A percentile compares a stretch with the other conserved stretches of the same genome.
These are phyloP conservation scores for Suhomyces wounanorum DNA, from an alignment of 1,139 yeast genomes.

Conservation along the genomic window DNA sequence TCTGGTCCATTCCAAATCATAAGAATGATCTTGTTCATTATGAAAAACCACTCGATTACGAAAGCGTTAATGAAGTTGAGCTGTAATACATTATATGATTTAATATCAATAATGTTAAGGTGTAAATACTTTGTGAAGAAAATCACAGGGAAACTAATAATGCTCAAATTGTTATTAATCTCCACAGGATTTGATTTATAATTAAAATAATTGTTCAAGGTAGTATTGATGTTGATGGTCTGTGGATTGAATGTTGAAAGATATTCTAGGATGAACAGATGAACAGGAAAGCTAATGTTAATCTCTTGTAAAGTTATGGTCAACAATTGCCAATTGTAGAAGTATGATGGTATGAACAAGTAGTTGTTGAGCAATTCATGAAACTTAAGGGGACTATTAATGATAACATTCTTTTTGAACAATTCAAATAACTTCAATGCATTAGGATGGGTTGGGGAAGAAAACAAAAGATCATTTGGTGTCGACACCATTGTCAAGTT, in stretches of 20 bases:
- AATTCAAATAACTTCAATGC: constrained; percentile 30
- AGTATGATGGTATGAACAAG: constrained; percentile 38
- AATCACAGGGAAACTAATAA: constrained; percentile 47
- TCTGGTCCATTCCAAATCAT: constrained; percentile 20
- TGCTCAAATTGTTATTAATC: constrained; percentile 25
- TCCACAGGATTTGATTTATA: constrained; percentile 23
- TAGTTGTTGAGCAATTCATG: constrained; percentile 47
- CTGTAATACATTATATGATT: constrained; percentile 17
- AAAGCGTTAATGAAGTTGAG: constrained; percentile 20
- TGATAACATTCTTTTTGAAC: constrained; percentile 44
- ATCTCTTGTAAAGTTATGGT: constrained; percentile 41
- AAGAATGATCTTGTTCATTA: constrained; percentile 35
- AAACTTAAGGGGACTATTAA: constrained; percentile 47
- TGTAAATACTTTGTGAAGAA: constrained; percentile 36
- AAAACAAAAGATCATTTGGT: constrained; percentile 8
- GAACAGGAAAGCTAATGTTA: constrained; percentile 17
- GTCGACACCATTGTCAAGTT: constrained; percentile 11
- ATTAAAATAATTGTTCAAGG: constrained; percentile 17
- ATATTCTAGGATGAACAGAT: constrained; percentile 13
- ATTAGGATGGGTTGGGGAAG: constrained; percentile 8
- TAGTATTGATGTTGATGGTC: constrained; percentile 25
- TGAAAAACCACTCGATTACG: constrained; percentile 43
- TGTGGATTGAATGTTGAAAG: constrained; percentile 10
- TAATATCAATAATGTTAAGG: constrained; percentile 14
- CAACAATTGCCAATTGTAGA: constrained; percentile 44